Conservation (phyloP, 2,329 filamentous ascomycete genomes). For the Didymella pinodella region DNA sequence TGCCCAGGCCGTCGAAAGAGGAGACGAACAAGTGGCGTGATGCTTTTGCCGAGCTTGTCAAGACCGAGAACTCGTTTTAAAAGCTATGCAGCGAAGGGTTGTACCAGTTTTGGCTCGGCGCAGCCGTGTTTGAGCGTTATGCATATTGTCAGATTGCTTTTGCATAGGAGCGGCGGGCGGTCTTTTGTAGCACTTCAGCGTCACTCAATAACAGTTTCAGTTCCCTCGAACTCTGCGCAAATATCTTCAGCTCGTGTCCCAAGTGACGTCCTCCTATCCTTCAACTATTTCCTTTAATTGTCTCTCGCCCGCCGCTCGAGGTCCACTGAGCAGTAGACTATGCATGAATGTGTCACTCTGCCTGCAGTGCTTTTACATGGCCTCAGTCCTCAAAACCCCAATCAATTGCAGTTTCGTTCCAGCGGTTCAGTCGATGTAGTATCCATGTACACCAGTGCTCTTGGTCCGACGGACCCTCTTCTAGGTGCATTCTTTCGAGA, state of each 20-base stretch:
- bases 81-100: constrained; percentile 7
- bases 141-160: constrained; percentile 13
- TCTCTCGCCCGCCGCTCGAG: too few species aligned
- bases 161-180: constrained; percentile 18
- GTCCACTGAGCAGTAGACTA: too few species aligned
- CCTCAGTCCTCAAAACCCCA: background rate
- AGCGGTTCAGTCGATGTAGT: background rate
- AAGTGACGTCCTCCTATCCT: too few species aligned
- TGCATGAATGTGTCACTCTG: too few species aligned
- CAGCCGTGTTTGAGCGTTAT: constrained; percentile 19
- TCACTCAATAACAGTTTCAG: background rate
- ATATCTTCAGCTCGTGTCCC: too few species aligned
- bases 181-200: constrained; percentile 23
- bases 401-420: background rate
- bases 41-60: constrained; percentile 56
- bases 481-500: too few species aligned
- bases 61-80: constrained; percentile 51
- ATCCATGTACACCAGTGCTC: background rate
- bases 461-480: background rate
- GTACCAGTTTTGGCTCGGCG: constrained; percentile 1
- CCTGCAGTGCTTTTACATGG: too few species aligned
- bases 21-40: constrained; percentile 53
- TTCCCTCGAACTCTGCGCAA: too few species aligned
- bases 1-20: constrained; percentile 59
- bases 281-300: too few species aligned